These are phyloP conservation scores for Leccinum solheimii DNA, from an alignment of 1,284 basidiomycete species.

Conservation along the genomic window DNA sequence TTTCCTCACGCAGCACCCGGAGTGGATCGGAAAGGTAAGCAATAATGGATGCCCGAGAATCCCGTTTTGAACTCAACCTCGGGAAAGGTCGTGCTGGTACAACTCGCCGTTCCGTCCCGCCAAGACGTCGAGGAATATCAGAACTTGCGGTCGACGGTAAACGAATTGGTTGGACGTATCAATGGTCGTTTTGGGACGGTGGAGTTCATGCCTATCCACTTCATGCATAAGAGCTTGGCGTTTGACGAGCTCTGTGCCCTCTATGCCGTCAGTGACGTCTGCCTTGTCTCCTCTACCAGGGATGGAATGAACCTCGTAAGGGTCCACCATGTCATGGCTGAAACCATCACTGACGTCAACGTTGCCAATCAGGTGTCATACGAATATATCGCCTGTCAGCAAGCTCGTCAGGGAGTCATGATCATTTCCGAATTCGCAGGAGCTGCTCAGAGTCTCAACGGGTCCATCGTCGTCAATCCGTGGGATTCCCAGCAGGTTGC, in stretches of 20 bases:
- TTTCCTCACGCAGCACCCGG: constrained; percentile 95
- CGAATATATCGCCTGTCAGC: constrained; percentile 97
- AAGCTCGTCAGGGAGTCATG: constrained; percentile 91
- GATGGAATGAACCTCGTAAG: constrained; percentile 98
- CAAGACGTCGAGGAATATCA: constrained; percentile 99
- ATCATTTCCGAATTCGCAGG: constrained; percentile 98
- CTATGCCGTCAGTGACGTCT: constrained; percentile 96
- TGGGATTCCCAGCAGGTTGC: constrained; percentile 97
- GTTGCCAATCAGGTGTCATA: constrained; percentile 81
- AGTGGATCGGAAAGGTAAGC: constrained; percentile 94
- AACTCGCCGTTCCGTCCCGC: constrained; percentile 95
- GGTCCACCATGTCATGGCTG: constrained; percentile 4
- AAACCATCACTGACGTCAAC: constrained; percentile 14
- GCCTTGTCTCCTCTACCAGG: constrained; percentile 91
- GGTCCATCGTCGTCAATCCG: constrained; percentile 92
- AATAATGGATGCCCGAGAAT: not conserved
- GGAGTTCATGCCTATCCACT: constrained; percentile 99
- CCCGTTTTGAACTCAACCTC: constrained; percentile 2
- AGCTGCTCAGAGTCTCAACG: constrained; percentile 94
- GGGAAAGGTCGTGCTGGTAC: constrained; percentile 86
- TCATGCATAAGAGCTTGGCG: constrained; percentile 92
- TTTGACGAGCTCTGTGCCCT: constrained; percentile 97
- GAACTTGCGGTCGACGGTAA: constrained; percentile 93
- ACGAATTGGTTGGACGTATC: constrained; percentile 97
- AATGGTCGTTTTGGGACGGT: constrained; percentile 98